Base-by-base conservation (phyloP, 306 rosid genomes). In the Arachis hypogaea region DNA sequence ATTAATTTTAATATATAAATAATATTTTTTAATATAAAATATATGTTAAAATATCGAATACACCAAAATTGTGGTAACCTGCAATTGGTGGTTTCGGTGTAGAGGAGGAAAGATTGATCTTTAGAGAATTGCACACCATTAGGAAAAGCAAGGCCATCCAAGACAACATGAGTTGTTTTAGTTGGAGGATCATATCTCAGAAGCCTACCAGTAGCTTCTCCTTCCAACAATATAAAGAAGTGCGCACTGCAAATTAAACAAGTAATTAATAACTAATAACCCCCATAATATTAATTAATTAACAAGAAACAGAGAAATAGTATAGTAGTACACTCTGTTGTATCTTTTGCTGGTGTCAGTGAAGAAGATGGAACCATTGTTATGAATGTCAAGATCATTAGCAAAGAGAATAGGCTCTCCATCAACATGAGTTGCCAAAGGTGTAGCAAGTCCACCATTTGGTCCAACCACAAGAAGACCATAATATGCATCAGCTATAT, bases 121-220 rank as follows among this genome's bases (percentile, higher is more conserved):
- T 68, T 77, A 4, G 98, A 91, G 38, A 91, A 69, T 45, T 91
- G 98, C 4, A 94, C 86, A 6, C 98, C 98, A 47, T 94, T 94
- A 11, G 98, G 97, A 76, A 91, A 94, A 69, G 96, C 96, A 84
- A 94, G 91, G 5, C 97, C 95, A 56, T 89, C 91, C 81, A 94
- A 81, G 7, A 94, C 93, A 81, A 89, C 83, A 57, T 84, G 90
- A 9, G 97, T 94, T 69, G 89, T 81, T 87, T 89, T 86, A 11
- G 96, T 91, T 3, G 87, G 84, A 72, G 97, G 98, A 55, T 94
- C 98, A 76, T 91, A 94, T 82, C 97, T 86, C 0, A 88, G 85
- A 69, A 92, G 95, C 84, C 99, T 88, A 7, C 97, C 96, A 0
- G 95, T 89, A n/a, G 96, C 81, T 86, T 94, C 97, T 69, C 97